These are phyloP conservation scores for Plectosphaerella cucumerina DNA, from an alignment of 2,329 filamentous ascomycete genomes.

Conservation along the genomic window DNA sequence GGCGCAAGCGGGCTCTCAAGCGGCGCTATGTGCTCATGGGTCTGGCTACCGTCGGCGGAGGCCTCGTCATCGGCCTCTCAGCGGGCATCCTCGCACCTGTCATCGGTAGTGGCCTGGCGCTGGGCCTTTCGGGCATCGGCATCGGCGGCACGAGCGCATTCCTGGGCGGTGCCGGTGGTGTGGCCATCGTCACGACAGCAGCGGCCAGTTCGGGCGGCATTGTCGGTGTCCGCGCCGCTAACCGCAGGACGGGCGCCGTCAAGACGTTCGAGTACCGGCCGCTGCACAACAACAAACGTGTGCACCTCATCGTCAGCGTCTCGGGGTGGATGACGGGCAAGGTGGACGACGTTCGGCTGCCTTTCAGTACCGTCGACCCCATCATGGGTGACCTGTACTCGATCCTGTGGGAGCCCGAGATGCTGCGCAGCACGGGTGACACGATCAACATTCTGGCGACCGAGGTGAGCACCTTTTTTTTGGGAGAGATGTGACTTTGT, in stretches of 20 bases:
- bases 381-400: conserved; percentile 99
- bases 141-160: conserved; percentile 86
- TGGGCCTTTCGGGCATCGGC: conserved; percentile 92
- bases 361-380: conserved; percentile 93
- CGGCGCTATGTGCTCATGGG: conserved; percentile 93
- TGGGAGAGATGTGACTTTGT: neutral
- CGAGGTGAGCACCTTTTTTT: conserved; percentile 61
- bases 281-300: conserved; percentile 94
- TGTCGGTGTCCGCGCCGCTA: conserved; percentile 82
- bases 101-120: conserved; percentile 89
- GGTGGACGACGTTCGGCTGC: conserved; percentile 90
- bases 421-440: conserved; percentile 96
- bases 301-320: conserved; percentile 92
- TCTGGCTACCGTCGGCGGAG: conserved; percentile 89
- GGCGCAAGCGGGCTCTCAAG: conserved; percentile 77
- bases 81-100: conserved; percentile 88
- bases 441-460: conserved; percentile 98
- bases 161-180: conserved; percentile 84
- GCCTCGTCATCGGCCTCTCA: conserved; percentile 90
- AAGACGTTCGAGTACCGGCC: conserved; percentile 96
- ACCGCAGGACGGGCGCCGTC: conserved; percentile 83
- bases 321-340: conserved; percentile 99
- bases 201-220: conserved; percentile 82
- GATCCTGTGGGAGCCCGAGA: conserved; percentile 95
- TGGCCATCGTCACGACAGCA: conserved; percentile 87